phyloP scores from a whole-genome alignment of 139 green algal genomes.

The Chlamydomonas applanata region DNA sequence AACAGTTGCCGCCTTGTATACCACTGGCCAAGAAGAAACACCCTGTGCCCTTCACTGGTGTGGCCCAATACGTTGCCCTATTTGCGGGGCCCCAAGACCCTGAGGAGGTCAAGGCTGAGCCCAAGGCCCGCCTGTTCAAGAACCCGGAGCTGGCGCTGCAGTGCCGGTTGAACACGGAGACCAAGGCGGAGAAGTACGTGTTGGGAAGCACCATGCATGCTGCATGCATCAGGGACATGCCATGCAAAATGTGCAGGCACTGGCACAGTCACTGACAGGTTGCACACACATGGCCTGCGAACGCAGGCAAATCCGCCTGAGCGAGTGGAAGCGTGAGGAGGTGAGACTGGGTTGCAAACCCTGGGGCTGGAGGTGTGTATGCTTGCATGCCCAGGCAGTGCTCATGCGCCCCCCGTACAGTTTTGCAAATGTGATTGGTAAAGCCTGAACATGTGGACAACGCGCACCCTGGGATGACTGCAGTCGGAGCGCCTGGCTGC shows the following conservation, averaged over 20 bases:
- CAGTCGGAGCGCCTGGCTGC: slow-evolving; percentile 48
- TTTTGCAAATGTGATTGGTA: background rate
- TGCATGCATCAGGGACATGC: too few relatives aligned
- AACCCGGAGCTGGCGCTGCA: slow-evolving; percentile 77
- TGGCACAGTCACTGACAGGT: background rate
- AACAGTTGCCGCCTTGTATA: slow-evolving; percentile 22
- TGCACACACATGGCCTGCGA: background rate
- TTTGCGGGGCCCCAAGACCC: slow-evolving; percentile 70
- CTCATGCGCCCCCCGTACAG: too few relatives aligned
- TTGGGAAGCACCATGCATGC: background rate
- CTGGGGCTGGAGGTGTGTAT: too few relatives aligned
- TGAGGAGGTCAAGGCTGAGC: slow-evolving; percentile 72
- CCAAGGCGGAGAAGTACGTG: slow-evolving; percentile 68
- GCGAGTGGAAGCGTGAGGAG: slow-evolving; percentile 50
- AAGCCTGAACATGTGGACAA: background rate
- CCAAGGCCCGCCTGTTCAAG: slow-evolving; percentile 43
- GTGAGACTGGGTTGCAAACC: slow-evolving; percentile 21
- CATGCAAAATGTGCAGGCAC: background rate
- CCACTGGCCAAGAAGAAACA: slow-evolving; percentile 39
- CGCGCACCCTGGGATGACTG: background rate
- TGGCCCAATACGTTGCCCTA: slow-evolving; percentile 56
- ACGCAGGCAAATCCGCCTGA: slow-evolving; percentile 48
- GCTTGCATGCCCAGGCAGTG: too few relatives aligned
- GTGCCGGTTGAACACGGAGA: slow-evolving; percentile 68
- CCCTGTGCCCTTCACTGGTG: slow-evolving; percentile 53